Percentiles rank a stretch among this genome's conserved stretches.
These are phyloP conservation scores for Chaetomiaceae sp. DNA, from an alignment of 2,329 filamentous ascomycete genomes.

Conservation along the genomic window DNA sequence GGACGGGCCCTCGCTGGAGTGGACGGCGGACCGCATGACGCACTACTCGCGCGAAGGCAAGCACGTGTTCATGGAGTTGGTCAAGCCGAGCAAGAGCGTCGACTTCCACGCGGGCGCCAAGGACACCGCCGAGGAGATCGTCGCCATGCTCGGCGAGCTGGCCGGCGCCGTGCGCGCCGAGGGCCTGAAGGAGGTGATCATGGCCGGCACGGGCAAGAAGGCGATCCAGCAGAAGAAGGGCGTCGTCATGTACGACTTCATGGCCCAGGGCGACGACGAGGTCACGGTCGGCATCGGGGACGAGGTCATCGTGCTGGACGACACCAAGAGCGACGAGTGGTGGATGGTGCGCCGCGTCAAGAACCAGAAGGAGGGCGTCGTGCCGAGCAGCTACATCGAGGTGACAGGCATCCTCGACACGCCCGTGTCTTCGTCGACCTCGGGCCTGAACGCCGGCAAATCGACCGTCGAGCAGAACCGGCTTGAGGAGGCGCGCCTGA, in stretches of 20 bases:
- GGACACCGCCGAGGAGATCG: conserved; percentile 92
- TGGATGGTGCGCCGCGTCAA: conserved; percentile 90
- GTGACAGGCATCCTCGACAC: conserved; percentile 62
- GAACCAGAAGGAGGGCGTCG: conserved; percentile 91
- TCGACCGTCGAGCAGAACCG: conserved; percentile 72
- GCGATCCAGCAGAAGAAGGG: conserved; percentile 62
- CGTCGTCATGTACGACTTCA: conserved; percentile 87
- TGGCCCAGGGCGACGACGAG: conserved; percentile 93
- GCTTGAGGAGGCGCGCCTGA: conserved; percentile 74
- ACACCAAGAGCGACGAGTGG: conserved; percentile 93
- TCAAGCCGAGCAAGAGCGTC: conserved; percentile 85
- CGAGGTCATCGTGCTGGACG: conserved; percentile 85
- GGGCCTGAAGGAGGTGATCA: conserved; percentile 76
- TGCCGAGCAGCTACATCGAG: conserved; percentile 94
- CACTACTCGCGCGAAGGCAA: conserved; percentile 98
- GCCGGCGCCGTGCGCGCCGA: conserved; percentile 80
- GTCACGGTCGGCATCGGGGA: conserved; percentile 86
- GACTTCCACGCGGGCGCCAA: conserved; percentile 97
- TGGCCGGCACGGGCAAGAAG: conserved; percentile 62
- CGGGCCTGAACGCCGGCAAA: conserved; percentile 45
- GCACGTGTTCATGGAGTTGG: conserved; percentile 91
- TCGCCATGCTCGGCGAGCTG: conserved; percentile 78
- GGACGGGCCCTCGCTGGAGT: conserved; percentile 83
- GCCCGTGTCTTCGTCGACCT: conserved; percentile 40
- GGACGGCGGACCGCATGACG: conserved; percentile 91